phyloP scores from a whole-genome alignment of 2,329 filamentous ascomycete species.

The Talaromyces sp. region DNA sequence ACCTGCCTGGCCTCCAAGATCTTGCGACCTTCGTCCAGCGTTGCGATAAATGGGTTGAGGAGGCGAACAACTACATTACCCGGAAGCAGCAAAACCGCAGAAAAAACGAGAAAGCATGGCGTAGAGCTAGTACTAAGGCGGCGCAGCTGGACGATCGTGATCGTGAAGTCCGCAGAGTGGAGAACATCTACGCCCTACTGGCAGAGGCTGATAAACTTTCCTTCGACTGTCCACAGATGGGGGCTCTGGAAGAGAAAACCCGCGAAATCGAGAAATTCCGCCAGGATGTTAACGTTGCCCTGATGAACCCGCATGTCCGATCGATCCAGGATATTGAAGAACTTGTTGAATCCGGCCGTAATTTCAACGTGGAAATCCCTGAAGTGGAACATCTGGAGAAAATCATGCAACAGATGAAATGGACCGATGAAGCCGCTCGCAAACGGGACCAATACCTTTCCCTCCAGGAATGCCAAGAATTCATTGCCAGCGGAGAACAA shows the following conservation, averaged over 20 bases:
- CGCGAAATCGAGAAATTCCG: constrained; percentile 85
- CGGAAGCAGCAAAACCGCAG: constrained; percentile 96
- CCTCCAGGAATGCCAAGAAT: constrained; percentile 74
- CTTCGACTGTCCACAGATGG: constrained; percentile 92
- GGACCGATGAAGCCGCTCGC: constrained; percentile 77
- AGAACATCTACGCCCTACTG: constrained; percentile 84
- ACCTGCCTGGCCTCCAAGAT: constrained; percentile 77
- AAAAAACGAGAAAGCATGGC: constrained; percentile 88
- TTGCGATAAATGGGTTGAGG: constrained; percentile 97
- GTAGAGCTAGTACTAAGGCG: constrained; percentile 69
- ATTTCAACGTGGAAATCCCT: constrained; percentile 87
- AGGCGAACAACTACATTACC: constrained; percentile 93
- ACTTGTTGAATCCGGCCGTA: constrained; percentile 83
- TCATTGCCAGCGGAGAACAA: constrained; percentile 76
- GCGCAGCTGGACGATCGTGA: constrained; percentile 82
- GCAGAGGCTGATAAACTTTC: constrained; percentile 81
- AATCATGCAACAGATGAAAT: constrained; percentile 81
- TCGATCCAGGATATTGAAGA: constrained; percentile 80
- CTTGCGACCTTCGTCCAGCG: constrained; percentile 89
- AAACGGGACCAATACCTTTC: constrained; percentile 68
- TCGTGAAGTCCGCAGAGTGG: constrained; percentile 82
- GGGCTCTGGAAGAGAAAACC: constrained; percentile 79
- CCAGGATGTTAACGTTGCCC: constrained; percentile 68
- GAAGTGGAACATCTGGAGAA: constrained; percentile 82
- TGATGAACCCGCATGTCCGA: constrained; percentile 66